Evolutionary conservation across 805 yeast species (phyloP).

Genomic region (Torulaspora microellipsoides): DNA sequence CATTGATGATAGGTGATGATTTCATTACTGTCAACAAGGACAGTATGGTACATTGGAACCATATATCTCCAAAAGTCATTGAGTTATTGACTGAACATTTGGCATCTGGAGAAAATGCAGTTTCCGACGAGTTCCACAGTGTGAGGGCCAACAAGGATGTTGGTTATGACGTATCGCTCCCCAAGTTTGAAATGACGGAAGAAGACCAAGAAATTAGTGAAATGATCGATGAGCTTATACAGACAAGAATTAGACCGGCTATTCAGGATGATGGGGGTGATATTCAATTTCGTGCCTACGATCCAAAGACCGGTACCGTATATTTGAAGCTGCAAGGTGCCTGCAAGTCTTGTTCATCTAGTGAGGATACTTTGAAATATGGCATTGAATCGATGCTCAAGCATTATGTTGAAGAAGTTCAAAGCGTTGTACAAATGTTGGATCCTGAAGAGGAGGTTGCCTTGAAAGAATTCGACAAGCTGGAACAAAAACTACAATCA

Average conservation of each 20-base stretch:
- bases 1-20: constrained; percentile 69
- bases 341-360: constrained; percentile 86
- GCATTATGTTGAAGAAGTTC: constrained; percentile 94
- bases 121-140: constrained; percentile 27
- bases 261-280: constrained; percentile 99
- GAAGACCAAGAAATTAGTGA: constrained; percentile 77
- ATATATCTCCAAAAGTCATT: constrained; percentile 59
- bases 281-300: constrained; percentile 80
- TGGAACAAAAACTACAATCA: constrained; percentile 54
- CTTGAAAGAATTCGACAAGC: constrained; percentile 74
- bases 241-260: constrained; percentile 94
- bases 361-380: constrained; percentile 86
- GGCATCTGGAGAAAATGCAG: constrained; percentile 27
- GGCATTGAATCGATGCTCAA: constrained; percentile 97
- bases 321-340: constrained; percentile 90
- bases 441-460: constrained; percentile 77
- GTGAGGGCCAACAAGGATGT: constrained; percentile 36
- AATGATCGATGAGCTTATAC: constrained; percentile 87
- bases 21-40: constrained; percentile 70
- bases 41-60: constrained; percentile 65
- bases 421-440: constrained; percentile 79
- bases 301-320: constrained; percentile 82
- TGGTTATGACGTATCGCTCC: constrained; percentile 32
- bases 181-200: constrained; percentile 40
- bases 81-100: constrained; percentile 30